Evolutionary conservation across 208 protist genomes (phyloP).

Genomic region (Perkinsela sp.): DNA sequence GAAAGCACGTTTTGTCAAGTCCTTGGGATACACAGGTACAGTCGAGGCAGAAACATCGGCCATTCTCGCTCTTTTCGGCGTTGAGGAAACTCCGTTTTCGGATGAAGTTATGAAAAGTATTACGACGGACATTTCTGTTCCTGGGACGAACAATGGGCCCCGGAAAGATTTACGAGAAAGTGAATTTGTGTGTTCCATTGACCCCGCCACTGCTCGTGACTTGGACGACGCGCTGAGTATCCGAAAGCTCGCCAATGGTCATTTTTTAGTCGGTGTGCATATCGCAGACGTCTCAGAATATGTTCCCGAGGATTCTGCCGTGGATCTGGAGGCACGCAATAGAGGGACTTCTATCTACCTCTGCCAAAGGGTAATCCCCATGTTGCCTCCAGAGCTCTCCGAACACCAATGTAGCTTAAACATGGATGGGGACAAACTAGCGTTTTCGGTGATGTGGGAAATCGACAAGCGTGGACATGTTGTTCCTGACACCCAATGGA

Average conservation of each 20-base stretch:
- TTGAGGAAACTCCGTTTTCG: neutral
- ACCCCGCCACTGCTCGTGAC: conserved; percentile 74
- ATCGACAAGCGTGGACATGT: conserved; percentile 36
- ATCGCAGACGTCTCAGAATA: conserved; percentile 91
- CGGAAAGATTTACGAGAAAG: conserved; percentile 55
- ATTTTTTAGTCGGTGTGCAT: conserved; percentile 79
- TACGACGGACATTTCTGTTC: neutral
- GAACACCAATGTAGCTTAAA: conserved; percentile 80
- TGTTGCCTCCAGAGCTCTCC: conserved; percentile 78
- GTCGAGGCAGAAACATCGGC: neutral
- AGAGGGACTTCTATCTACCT: conserved; percentile 81
- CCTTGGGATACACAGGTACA: neutral
- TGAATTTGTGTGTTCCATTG: conserved; percentile 55
- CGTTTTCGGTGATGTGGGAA: conserved; percentile 76
- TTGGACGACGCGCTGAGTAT: conserved; percentile 60
- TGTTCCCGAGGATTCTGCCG: conserved; percentile 46
- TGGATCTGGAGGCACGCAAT: conserved; percentile 74
- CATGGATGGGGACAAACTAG: conserved; percentile 54
- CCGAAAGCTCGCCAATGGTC: conserved; percentile 29
- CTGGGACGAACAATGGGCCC: conserved; percentile 16
- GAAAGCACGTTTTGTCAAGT: neutral
- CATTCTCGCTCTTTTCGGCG: neutral
- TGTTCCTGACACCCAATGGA: conserved; percentile 48
- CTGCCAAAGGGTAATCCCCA: conserved; percentile 79
- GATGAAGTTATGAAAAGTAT: neutral